A percentile compares a stretch with the other conserved stretches of the same genome.
These are phyloP conservation scores for Apiospora saccharicola DNA, from an alignment of 2,329 filamentous ascomycete species.

Conservation along the genomic window DNA sequence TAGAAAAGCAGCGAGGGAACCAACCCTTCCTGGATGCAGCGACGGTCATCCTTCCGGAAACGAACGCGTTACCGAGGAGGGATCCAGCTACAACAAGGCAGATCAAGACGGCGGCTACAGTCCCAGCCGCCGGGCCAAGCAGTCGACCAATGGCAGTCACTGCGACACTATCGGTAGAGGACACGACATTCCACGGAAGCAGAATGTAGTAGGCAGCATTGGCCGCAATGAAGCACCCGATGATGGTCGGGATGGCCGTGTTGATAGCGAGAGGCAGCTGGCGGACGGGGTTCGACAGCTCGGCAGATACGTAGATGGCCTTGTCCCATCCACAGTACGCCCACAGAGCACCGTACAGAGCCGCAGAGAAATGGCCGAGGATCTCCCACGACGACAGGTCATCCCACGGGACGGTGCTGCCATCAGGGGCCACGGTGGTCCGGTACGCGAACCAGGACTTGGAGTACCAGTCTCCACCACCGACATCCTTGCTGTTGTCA, in stretches of 20 bases:
- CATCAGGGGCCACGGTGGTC: constrained; percentile 57
- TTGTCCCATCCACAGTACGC: constrained; percentile 74
- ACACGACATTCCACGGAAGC: constrained; percentile 65
- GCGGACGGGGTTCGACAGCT: constrained; percentile 57
- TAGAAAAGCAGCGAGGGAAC: constrained; percentile 44
- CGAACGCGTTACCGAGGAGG: constrained; percentile 68
- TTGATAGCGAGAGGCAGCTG: constrained; percentile 69
- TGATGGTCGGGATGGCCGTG: constrained; percentile 65
- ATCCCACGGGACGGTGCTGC: constrained; percentile 56
- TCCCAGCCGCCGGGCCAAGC: constrained; percentile 60
- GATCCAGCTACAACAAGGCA: constrained; percentile 69
- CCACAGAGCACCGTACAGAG: constrained; percentile 69
- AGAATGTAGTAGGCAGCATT: constrained; percentile 70
- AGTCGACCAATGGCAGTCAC: constrained; percentile 65
- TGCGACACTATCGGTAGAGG: constrained; percentile 67
- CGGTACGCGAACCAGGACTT: constrained; percentile 64
- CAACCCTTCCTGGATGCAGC: constrained; percentile 58
- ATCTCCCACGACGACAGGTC: constrained; percentile 62
- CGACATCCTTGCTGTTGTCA: constrained; percentile 47
- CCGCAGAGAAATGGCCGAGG: constrained; percentile 66
- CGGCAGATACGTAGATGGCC: constrained; percentile 63
- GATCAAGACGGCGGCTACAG: constrained; percentile 62
- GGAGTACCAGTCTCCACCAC: constrained; percentile 58
- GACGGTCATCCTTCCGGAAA: constrained; percentile 67
- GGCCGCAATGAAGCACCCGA: constrained; percentile 65